A percentile compares a stretch with the other conserved stretches of the same genome.
Evolutionary conservation across 768 basidiomycete genomes (phyloP).

Genomic region (Thelephora ganbajun): DNA sequence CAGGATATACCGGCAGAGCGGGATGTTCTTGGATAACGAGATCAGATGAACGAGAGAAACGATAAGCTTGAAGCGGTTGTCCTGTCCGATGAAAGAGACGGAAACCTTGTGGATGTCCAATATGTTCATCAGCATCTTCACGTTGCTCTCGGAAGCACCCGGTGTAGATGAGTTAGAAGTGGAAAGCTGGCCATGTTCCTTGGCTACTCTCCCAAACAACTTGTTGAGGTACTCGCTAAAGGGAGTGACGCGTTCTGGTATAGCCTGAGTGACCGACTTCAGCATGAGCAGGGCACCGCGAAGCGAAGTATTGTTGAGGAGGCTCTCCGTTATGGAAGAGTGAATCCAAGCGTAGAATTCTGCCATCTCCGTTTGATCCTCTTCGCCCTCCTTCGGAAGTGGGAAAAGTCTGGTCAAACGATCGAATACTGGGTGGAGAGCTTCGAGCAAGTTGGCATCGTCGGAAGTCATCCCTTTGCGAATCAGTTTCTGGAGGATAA

Average conservation of each 20-base stretch:
- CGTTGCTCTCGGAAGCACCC: constrained; percentile 13
- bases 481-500: constrained; percentile 66
- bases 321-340: constrained; percentile 60
- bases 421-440: constrained; percentile 72
- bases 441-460: constrained; percentile 67
- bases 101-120: constrained; percentile 78
- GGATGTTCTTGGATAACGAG: constrained; percentile 75
- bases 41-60: constrained; percentile 67
- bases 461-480: constrained; percentile 79
- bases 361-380: constrained; percentile 45
- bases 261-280: constrained; percentile 67
- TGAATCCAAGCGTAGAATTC: constrained; percentile 73
- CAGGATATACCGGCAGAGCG: constrained; percentile 74
- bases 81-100: constrained; percentile 60
- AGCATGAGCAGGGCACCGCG: constrained; percentile 80
- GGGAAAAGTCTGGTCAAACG: constrained; percentile 67
- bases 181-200: constrained; percentile 66
- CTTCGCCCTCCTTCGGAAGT: constrained; percentile 64
- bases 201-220: constrained; percentile 70
- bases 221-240: constrained; percentile 69
- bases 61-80: constrained; percentile 73
- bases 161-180: constrained; percentile 17
- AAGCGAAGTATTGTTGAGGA: constrained; percentile 40
- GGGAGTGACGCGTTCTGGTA: constrained; percentile 72
- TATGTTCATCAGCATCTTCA: constrained; percentile 59